A percentile compares a stretch with the other conserved stretches of the same genome.
Evolutionary conservation across 352 stramenopile genomes (phyloP).

Genomic region (Lagenidium giganteum): DNA sequence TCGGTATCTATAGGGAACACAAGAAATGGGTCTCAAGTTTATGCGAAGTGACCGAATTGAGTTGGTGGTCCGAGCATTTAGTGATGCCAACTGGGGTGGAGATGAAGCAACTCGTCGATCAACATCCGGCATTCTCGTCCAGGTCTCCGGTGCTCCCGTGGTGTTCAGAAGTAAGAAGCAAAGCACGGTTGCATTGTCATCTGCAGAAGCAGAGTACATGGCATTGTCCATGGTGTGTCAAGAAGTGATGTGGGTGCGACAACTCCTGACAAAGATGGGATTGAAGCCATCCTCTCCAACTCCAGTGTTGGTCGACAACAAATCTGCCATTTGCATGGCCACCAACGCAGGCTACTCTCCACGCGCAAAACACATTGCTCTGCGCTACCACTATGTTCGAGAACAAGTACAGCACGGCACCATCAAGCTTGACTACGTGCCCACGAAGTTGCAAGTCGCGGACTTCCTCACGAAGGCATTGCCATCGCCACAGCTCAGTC

Average conservation of each 20-base stretch:
- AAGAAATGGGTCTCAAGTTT: slow-evolving; percentile 3
- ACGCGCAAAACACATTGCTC: slow-evolving; percentile 6
- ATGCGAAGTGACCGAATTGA: not conserved
- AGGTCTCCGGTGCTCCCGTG: slow-evolving; percentile 1
- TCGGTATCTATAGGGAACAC: slow-evolving; percentile 14
- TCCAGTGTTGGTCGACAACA: slow-evolving; percentile 5
- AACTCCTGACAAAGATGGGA: slow-evolving; percentile 5
- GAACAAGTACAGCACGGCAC: not conserved
- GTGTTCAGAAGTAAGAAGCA: slow-evolving; percentile 21
- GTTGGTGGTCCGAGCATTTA: not conserved
- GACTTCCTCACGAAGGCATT: no score
- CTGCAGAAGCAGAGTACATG: slow-evolving; percentile 21
- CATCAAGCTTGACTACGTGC: no score
- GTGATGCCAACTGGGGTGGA: slow-evolving; percentile 18
- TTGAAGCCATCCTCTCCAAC: not conserved
- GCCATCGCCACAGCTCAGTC: no score
- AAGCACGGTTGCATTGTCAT: slow-evolving; percentile 7
- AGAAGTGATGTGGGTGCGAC: slow-evolving; percentile 15
- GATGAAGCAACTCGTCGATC: slow-evolving; percentile 8
- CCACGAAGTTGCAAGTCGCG: no score
- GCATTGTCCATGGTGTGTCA: slow-evolving; percentile 7
- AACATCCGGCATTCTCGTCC: slow-evolving; percentile 15
- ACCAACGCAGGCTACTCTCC: not conserved
- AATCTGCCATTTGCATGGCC: slow-evolving; percentile 1
- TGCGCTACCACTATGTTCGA: slow-evolving; percentile 2